Evolutionary conservation across 2,329 filamentous ascomycete genomes (phyloP).

Genomic region (Anisogramma anomala): DNA sequence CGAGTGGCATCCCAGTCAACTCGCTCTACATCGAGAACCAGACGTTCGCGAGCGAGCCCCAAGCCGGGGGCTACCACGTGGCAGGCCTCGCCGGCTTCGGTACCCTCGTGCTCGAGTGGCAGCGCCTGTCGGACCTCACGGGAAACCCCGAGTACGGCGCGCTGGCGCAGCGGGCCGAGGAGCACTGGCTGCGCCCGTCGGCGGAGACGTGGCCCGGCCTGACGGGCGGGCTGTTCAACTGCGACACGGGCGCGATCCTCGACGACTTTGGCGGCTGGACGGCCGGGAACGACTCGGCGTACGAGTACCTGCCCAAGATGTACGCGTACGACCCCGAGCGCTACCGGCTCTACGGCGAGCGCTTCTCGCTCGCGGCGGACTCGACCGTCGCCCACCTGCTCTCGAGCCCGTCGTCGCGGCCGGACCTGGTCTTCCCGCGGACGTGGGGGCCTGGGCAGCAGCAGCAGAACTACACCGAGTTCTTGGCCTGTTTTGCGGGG

Average conservation of each 20-base stretch:
- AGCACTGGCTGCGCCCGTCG: background rate
- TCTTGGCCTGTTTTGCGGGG: constrained; percentile 1
- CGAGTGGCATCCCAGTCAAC: background rate
- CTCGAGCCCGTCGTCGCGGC: constrained; percentile 3
- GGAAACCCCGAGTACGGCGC: background rate
- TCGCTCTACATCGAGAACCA: constrained; percentile 3
- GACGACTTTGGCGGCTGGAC: constrained; percentile 3
- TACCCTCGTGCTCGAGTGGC: constrained; percentile 3
- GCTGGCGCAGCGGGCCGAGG: background rate
- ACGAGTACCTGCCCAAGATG: constrained; percentile 6
- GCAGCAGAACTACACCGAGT: constrained; percentile 2
- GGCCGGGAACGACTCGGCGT: constrained; percentile 2
- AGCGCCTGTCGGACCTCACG: constrained; percentile 3
- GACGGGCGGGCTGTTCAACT: background rate
- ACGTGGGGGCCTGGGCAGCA: background rate
- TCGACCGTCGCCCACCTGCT: constrained; percentile 3
- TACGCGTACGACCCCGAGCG: constrained; percentile 4
- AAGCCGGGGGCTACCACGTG: background rate
- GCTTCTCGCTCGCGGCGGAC: background rate
- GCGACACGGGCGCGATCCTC: background rate
- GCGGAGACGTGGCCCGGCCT: constrained; percentile 1
- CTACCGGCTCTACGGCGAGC: background rate
- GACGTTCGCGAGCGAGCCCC: background rate
- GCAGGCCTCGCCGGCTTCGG: constrained; percentile 1
- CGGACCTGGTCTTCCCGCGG: background rate